Base-by-base conservation (phyloP, 2,329 filamentous ascomycete species). In the Exserohilum turcica region DNA sequence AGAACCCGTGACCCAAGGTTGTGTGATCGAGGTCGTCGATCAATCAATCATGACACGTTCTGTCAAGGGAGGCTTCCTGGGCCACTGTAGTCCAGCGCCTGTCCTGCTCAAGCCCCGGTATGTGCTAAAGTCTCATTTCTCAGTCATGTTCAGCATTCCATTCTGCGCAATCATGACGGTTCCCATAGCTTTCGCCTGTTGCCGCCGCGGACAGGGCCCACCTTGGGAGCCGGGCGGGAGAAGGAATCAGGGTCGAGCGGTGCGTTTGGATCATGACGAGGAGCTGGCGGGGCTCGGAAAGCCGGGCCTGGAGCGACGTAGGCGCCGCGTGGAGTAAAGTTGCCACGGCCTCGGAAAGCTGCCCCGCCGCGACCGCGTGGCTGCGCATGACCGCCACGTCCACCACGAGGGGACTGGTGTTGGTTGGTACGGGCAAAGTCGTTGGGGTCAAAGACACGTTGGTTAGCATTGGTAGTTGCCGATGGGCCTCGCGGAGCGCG, bases 401-500 rank as follows among this genome's bases (percentile, higher is more conserved):
- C 66, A 32, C 73, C 70, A n/a, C 71, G 70, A n/a, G 61, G 63
- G 8, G 63, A 61, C 21, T 60, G 62, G 13, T 67, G 67, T 16
- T 72, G 65, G 15, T 57, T 67, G 13, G 68, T 61, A 43, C 78
- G 75, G n/a, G 68, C 75, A 57, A 81, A 81, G 16, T 78, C 75
- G 56, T 80, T 78, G 6, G 79, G 79, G 54, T 81, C 79, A 51
- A 77, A 74, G 35, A 80, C 70, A n/a, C 66, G 71, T 55, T 71
- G 67, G 24, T 57, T 64, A 44, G 36, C 16, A 18, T 57, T 66
- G 7, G 61, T 64, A 19, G 57, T 57, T 6, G 65, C 61, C 7
- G 72, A 65, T 12, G 72, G 71, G 38, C 71, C 73, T 24, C 70
- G 70, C 6, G 73, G 73, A 19, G 65, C 67, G 38, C 70, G 70